phyloP scores from a whole-genome alignment of 192 early-diverging fungal genomes.

The Coemansia sp. region DNA sequence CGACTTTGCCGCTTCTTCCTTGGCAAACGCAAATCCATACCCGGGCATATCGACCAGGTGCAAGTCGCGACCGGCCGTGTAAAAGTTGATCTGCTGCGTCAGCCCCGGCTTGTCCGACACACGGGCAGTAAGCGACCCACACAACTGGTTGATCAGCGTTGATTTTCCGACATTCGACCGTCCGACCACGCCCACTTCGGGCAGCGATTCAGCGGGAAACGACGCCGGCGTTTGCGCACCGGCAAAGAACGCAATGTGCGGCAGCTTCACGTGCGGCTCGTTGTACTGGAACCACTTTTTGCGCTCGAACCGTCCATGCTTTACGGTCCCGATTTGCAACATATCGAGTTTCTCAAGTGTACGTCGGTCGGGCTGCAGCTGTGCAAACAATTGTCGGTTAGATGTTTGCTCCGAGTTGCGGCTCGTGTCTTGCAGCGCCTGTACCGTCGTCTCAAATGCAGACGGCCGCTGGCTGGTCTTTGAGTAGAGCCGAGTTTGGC shows the following conservation, averaged over 20 bases:
- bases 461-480: neutral
- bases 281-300: constrained; percentile 47
- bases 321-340: constrained; percentile 40
- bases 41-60: constrained; percentile 80
- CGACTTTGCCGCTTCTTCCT: constrained; percentile 55
- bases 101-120: constrained; percentile 72
- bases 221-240: constrained; percentile 42
- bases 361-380: constrained; percentile 28
- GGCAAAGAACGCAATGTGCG: constrained; percentile 50
- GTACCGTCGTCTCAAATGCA: constrained; percentile 23
- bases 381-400: constrained; percentile 47
- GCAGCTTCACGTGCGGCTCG: constrained; percentile 44
- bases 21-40: constrained; percentile 77
- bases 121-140: constrained; percentile 61
- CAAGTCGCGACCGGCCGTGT: constrained; percentile 61
- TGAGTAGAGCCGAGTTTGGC: neutral
- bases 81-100: constrained; percentile 83
- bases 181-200: constrained; percentile 57
- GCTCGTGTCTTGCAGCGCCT: constrained; percentile 23
- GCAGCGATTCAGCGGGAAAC: constrained; percentile 43
- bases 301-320: constrained; percentile 45
- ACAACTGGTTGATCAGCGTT: constrained; percentile 68
- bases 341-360: constrained; percentile 47
- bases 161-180: constrained; percentile 83
- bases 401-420: constrained; percentile 17